Conservation (phyloP, 192 early-diverging fungal species). For the Coemansia sp. region DNA sequence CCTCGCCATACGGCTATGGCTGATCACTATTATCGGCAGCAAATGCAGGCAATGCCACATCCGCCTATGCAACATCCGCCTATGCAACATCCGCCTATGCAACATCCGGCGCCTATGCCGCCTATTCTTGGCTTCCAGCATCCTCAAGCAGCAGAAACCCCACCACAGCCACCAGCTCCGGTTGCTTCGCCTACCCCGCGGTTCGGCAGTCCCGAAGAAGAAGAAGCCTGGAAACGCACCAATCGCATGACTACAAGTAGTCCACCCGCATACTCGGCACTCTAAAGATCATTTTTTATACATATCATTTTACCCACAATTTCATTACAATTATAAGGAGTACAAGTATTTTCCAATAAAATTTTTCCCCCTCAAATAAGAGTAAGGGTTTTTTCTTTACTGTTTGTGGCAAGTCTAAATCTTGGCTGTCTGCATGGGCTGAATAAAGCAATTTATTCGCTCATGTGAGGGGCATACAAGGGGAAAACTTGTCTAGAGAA, state of each 20-base stretch:
- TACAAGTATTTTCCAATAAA: neutral
- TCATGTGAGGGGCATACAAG: neutral
- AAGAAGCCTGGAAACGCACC: neutral
- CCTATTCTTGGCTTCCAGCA: neutral
- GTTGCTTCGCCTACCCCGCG: neutral
- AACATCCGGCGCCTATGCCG: neutral
- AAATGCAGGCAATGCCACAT: neutral
- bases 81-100: neutral
- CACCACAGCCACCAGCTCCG: neutral
- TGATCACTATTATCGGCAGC: neutral
- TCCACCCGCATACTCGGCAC: neutral
- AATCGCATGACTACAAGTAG: slow-evolving; percentile 3
- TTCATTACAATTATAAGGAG: no score
- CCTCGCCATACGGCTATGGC: neutral
- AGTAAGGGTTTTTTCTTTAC: neutral
- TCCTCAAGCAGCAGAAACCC: neutral
- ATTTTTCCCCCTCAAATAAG: neutral
- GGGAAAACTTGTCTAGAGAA: slow-evolving; percentile 14
- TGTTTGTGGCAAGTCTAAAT: slow-evolving; percentile 13
- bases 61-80: neutral
- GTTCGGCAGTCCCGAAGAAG: neutral
- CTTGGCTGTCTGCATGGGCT: neutral
- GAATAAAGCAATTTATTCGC: neutral
- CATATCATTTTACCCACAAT: neutral
- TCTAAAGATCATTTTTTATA: neutral